Conservation (phyloP, 2,329 filamentous ascomycete species). For the Phialophora chinensis region DNA sequence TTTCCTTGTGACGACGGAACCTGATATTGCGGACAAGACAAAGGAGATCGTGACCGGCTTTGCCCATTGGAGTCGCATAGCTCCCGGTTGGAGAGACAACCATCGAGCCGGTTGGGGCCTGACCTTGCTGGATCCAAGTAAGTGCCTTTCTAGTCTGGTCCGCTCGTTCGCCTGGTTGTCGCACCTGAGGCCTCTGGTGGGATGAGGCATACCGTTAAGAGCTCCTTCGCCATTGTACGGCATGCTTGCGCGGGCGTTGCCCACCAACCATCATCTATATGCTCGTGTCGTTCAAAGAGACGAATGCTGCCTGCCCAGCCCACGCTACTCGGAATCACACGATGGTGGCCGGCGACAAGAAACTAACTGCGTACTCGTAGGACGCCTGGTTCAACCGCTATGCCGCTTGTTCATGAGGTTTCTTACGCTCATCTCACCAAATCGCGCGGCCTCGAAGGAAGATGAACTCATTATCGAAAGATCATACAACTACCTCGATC, state of each 20-base stretch:
- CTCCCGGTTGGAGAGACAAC: constrained; percentile 27
- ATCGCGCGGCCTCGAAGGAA: constrained; percentile 30
- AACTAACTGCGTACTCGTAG: constrained; percentile 3
- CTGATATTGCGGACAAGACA: background rate
- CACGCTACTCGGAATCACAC: background rate
- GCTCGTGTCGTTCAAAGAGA: background rate
- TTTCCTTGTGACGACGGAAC: constrained; percentile 34
- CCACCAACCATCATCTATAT: background rate
- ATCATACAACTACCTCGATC: constrained; percentile 33
- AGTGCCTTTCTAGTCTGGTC: constrained; percentile 15
- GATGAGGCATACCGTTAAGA: background rate
- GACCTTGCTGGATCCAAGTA: constrained; percentile 34
- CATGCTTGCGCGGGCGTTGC: background rate
- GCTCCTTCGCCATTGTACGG: background rate
- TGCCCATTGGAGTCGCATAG: constrained; percentile 36
- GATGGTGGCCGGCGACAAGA: background rate
- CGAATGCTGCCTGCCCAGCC: background rate
- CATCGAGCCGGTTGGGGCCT: constrained; percentile 33
- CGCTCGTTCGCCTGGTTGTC: background rate
- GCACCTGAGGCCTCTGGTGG: background rate
- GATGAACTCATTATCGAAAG: constrained; percentile 34
- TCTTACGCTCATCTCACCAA: constrained; percentile 26
- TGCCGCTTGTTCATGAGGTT: constrained; percentile 49
- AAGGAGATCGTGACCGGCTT: constrained; percentile 32
- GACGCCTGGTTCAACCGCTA: constrained; percentile 48